These are phyloP conservation scores for Suillus subluteus DNA, from an alignment of 768 basidiomycete species.

Conservation along the genomic window DNA sequence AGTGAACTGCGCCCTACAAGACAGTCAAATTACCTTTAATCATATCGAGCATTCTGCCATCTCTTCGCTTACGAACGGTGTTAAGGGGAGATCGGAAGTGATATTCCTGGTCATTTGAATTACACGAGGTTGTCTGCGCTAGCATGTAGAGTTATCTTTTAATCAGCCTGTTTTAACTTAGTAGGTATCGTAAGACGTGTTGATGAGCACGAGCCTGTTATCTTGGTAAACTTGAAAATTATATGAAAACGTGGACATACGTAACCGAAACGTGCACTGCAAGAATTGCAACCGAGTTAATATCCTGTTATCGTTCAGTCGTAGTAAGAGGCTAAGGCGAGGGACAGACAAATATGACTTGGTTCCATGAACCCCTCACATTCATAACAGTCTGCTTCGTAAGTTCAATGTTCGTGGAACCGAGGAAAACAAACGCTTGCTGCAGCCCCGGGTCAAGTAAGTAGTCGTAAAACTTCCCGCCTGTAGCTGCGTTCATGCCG, in stretches of 20 bases:
- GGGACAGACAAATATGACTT: not conserved
- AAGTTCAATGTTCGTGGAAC: not conserved
- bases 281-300: not conserved
- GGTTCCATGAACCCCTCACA: not conserved
- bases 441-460: not conserved
- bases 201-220: not conserved
- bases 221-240: not conserved
- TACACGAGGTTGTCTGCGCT: not conserved
- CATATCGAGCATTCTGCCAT: not conserved
- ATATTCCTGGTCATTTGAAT: not conserved
- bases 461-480: not conserved
- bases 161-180: not conserved
- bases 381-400: not conserved
- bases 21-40: not conserved
- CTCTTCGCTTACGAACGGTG: conserved; percentile 1
- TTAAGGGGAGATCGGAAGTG: not conserved
- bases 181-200: not conserved
- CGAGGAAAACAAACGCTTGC: not conserved
- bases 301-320: not conserved
- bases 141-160: not conserved
- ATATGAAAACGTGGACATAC: not conserved
- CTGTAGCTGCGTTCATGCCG: not conserved
- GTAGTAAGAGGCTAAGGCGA: too few species aligned
- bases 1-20: not conserved
- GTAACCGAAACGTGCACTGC: not conserved